Evolutionary conservation across 176 grass and related monocot species (phyloP).

Genomic region (Phyllostachys edulis): DNA sequence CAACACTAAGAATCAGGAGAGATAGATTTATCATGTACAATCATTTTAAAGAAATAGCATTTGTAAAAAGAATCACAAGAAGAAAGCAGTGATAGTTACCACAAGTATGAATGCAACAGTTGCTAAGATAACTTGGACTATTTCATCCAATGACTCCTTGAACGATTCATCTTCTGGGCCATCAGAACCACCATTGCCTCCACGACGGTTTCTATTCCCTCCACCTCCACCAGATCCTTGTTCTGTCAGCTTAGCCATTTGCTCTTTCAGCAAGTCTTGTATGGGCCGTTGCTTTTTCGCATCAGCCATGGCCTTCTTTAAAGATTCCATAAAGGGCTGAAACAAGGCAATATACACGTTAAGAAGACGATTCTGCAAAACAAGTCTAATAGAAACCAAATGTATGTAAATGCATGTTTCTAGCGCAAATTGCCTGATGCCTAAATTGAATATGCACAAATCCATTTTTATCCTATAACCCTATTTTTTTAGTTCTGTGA

Average conservation of each 20-base stretch:
- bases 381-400: constrained; percentile 20
- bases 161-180: constrained; percentile 69
- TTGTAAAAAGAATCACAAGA: neutral
- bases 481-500: constrained; percentile 2
- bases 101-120: constrained; percentile 72
- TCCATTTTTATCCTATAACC: neutral
- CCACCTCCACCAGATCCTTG: constrained; percentile 59
- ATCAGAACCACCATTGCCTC: constrained; percentile 56
- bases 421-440: constrained; percentile 1
- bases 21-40: neutral
- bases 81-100: constrained; percentile 58
- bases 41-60: neutral
- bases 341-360: constrained; percentile 34
- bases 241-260: constrained; percentile 49
- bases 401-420: constrained; percentile 8
- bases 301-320: constrained; percentile 72
- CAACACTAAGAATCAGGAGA: constrained; percentile 2
- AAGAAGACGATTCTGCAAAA: neutral
- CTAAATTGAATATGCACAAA: neutral
- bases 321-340: constrained; percentile 80
- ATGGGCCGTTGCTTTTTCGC: constrained; percentile 57
- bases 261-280: constrained; percentile 72
- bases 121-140: constrained; percentile 81
- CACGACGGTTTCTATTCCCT: constrained; percentile 60
- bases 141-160: constrained; percentile 75